Base-by-base conservation (phyloP, 352 stramenopile species). In the Thalassiosira sp. region DNA sequence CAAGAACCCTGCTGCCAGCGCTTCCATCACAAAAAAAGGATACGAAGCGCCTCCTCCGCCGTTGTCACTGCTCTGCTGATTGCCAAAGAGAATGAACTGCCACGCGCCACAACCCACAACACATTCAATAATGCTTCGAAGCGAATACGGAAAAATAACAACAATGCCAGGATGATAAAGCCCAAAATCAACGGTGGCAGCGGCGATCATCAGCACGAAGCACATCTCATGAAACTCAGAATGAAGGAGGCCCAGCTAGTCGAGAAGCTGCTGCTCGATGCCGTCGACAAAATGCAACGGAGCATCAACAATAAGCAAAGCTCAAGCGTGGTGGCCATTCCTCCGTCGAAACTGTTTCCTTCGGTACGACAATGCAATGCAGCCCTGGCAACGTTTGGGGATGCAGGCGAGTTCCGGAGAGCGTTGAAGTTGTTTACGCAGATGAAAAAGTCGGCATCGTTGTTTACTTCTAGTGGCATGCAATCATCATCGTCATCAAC, bases 351-450 rank as follows among this genome's bases (percentile, higher is more conserved):
- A 37, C 8, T 37, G 3, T 91, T 93, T 72, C 87, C 87, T 33
- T 67, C 75, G 1, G 76, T 90, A 25, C 60, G 85, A 49, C 78
- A 91, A 28, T 91, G 87, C 57, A 93, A 93, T 62, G 64, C 75
- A 54, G 88, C 88, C 25, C 48, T 93, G 25, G 84, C 85, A 52
- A 81, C 79, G 1, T 91, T 93, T 85, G 85, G 81, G 33, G 82
- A 90, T 57, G 46, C 45, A 27, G 83, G 86, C 13, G 84, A 91
- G 48, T 79, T 91, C 7, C 57, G 85, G 37, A 52, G 88, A 25
- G 81, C 88, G 15, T 57, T 93, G 8, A 73, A 72, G 45, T 40
- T 93, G 0, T 93, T 90, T 72, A 76, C 72, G 20, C 85, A 89
- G 54, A 93, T 93, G 88, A 66, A 79, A 70, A 91, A 90, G 49